Evolutionary conservation across 2,329 filamentous ascomycete species (phyloP).

Genomic region (Sporothrix brunneoviolacea): DNA sequence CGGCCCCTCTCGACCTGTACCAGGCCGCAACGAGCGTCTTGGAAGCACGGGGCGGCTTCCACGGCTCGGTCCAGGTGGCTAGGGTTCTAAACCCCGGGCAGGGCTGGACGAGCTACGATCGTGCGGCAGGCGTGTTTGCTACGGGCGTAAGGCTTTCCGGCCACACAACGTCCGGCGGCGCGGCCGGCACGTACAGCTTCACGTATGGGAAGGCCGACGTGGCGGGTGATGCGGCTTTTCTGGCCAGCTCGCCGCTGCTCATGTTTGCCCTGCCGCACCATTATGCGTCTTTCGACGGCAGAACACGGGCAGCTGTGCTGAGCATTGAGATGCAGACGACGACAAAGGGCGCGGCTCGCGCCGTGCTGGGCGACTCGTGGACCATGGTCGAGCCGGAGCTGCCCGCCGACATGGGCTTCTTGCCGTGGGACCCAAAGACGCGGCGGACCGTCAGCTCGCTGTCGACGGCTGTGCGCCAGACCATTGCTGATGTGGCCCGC

Average conservation of each 20-base stretch:
- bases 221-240: constrained; percentile 26
- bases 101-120: constrained; percentile 59
- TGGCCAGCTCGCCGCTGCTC: constrained; percentile 46
- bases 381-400: constrained; percentile 70
- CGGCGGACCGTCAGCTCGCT: constrained; percentile 39
- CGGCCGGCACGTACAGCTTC: constrained; percentile 65
- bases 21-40: constrained; percentile 58
- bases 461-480: constrained; percentile 46
- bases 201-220: constrained; percentile 66
- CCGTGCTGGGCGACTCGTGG: constrained; percentile 66
- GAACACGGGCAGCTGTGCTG: constrained; percentile 40
- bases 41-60: constrained; percentile 60
- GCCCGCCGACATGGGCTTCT: constrained; percentile 67
- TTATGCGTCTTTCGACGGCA: constrained; percentile 61
- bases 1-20: constrained; percentile 56
- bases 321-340: constrained; percentile 66
- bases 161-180: constrained; percentile 37
- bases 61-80: constrained; percentile 73
- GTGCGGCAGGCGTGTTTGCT: constrained; percentile 68
- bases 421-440: constrained; percentile 60
- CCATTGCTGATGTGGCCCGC: constrained; percentile 57
- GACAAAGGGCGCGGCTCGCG: constrained; percentile 75
- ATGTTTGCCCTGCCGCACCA: constrained; percentile 92
- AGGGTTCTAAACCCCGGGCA: constrained; percentile 57
- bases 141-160: constrained; percentile 59